These are phyloP conservation scores for Verruconis gallopava DNA, from an alignment of 2,329 filamentous ascomycete species.

Conservation along the genomic window DNA sequence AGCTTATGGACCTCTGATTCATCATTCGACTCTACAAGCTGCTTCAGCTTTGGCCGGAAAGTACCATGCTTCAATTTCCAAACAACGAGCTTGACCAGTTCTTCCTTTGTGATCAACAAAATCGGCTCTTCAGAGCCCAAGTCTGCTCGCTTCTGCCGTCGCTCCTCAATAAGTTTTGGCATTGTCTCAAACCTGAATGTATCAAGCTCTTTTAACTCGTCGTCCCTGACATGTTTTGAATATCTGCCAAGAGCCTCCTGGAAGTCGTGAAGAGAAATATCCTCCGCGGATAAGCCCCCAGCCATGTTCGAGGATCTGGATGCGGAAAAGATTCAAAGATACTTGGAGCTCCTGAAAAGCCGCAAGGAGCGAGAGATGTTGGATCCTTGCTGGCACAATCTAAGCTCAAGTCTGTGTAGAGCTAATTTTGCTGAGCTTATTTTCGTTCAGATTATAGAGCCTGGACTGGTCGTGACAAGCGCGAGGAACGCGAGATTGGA, in stretches of 20 bases:
- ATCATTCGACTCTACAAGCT: constrained; percentile 45
- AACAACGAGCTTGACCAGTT: constrained; percentile 23
- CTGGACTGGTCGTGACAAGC: too few species aligned
- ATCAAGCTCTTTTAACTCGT: constrained; percentile 21
- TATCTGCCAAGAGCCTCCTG: background rate
- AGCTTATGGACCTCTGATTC: constrained; percentile 36
- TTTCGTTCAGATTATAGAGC: too few species aligned
- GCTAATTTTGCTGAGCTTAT: too few species aligned
- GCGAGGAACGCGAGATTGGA: too few species aligned
- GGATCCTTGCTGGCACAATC: too few species aligned
- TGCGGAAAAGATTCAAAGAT: too few species aligned
- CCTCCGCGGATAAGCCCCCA: too few species aligned
- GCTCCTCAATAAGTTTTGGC: constrained; percentile 15
- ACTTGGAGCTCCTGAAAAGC: too few species aligned
- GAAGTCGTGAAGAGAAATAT: background rate
- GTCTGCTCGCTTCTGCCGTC: background rate
- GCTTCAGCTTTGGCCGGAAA: constrained; percentile 33
- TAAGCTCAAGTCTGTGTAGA: too few species aligned
- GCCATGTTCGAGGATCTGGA: too few species aligned
- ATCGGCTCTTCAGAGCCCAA: constrained; percentile 10
- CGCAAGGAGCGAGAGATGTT: too few species aligned
- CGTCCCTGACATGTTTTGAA: background rate
- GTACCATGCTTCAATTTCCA: constrained; percentile 38
- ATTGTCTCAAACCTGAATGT: constrained; percentile 20
- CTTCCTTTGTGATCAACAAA: constrained; percentile 16